phyloP scores from a whole-genome alignment of 129 eudicot genomes.

The Centaurea solstitialis region DNA sequence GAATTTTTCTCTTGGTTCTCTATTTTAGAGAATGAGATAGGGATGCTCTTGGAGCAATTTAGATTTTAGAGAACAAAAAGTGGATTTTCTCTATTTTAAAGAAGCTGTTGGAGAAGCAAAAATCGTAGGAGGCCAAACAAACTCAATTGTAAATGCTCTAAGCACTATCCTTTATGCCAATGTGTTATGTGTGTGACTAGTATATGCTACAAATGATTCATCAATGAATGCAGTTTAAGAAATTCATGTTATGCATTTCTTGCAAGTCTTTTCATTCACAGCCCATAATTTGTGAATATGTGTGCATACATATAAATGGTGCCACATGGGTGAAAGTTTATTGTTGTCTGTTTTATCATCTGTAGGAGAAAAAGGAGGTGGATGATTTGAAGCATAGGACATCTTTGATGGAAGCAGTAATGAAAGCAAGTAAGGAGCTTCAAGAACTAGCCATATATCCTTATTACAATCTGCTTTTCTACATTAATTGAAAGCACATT shows the following conservation, averaged over 20 bases:
- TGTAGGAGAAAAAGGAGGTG: constrained; percentile 63
- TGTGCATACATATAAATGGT: neutral
- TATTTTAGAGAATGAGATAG: too few relatives aligned
- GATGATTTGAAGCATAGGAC: constrained; percentile 50
- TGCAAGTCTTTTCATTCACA: neutral
- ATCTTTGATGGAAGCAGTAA: constrained; percentile 52
- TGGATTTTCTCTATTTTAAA: too few relatives aligned
- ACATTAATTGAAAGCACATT: neutral
- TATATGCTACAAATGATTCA: neutral
- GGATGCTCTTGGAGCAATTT: too few relatives aligned
- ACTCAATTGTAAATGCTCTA: neutral
- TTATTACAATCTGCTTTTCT: constrained; percentile 7
- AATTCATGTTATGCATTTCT: neutral
- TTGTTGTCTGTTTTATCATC: constrained; percentile 22
- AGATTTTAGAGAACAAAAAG: too few relatives aligned
- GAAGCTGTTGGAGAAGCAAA: too few relatives aligned
- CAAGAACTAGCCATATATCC: constrained; percentile 80
- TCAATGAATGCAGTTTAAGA: neutral
- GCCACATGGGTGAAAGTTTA: neutral
- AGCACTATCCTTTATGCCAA: neutral
- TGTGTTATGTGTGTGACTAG: neutral
- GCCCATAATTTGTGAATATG: constrained; percentile 6
- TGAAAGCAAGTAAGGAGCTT: constrained; percentile 65
- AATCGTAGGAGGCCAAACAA: neutral
- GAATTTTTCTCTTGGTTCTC: too few relatives aligned